Evolutionary conservation across 108 stramenopile species (phyloP), one percentile per base, ranked within the genome.

Genomic region (Aurantiochytrium sp.): DNA sequence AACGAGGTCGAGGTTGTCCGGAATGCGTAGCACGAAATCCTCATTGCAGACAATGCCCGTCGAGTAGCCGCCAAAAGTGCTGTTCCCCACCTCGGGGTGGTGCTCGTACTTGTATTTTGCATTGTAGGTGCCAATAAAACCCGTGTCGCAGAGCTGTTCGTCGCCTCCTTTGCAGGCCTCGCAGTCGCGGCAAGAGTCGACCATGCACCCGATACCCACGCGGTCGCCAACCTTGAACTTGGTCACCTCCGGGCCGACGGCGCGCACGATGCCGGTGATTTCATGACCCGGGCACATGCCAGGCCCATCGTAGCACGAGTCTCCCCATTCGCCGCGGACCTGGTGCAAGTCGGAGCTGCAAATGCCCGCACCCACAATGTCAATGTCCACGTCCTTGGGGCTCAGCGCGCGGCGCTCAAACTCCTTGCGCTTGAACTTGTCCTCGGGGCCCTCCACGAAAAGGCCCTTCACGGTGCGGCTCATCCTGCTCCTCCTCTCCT

Each of bases 171-270:
- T 35, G 87, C 96, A 96, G 47, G 60, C 44, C 43, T 91, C 91
- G 89, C 96, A 96, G 5, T 53, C 59, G 18, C 58, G 55, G 88
- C 96, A 96, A 4, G 92, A 89, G 60, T 94, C 94, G 59, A 92
- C 93, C 87, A 95, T 76, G 90, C 94, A 95, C 14, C 94, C 95
- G 14, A 96, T 90, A 71, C 96, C 95, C 12, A 93, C 95, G 5
- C 42, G 45, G 60, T 96, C 95, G 45, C 96, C 95, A 25, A 95
- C 92, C 58, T 93, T 91, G 87, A 95, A 71, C 60, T 95, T 93
- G 28, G 90, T 91, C 25, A 95, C 95, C 0, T 89, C 47, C 5
- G 49, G 5, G 29, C 96, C 96, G 51, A 95, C 93, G 19, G 55
- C 89, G 5, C 59, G 58, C 4, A 93, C 94, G 10, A 91, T 29